phyloP scores from a whole-genome alignment of 2,329 filamentous ascomycete genomes.

The Epichloe baconii region DNA sequence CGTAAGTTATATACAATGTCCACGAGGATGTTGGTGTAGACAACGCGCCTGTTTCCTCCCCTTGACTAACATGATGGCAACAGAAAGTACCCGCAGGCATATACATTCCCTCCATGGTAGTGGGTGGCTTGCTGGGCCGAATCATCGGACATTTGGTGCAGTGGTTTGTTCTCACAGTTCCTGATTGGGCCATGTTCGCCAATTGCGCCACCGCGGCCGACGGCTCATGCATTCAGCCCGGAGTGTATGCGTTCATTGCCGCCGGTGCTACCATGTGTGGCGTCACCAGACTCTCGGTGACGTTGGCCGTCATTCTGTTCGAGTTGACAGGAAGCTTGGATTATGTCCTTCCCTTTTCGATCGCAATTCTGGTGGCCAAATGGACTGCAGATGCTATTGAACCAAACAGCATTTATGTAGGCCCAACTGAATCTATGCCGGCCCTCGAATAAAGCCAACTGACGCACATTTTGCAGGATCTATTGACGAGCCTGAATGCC shows the following conservation, averaged over 20 bases:
- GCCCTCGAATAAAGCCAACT: constrained; percentile 5
- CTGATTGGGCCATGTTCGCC: constrained; percentile 59
- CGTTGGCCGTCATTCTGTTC: constrained; percentile 87
- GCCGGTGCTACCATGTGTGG: constrained; percentile 97
- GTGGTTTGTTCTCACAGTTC: constrained; percentile 62
- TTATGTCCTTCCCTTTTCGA: constrained; percentile 87
- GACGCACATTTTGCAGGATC: constrained; percentile 41
- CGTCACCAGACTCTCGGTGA: constrained; percentile 85
- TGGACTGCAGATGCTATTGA: constrained; percentile 96
- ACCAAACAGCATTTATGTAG: constrained; percentile 80
- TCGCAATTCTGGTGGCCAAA: constrained; percentile 88
- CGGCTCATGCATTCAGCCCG: constrained; percentile 81
- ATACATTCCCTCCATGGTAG: constrained; percentile 97
- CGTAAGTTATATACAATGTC: constrained; percentile 26
- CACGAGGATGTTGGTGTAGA: too few species aligned
- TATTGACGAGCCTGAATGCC: constrained; percentile 91
- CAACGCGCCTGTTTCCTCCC: too few species aligned
- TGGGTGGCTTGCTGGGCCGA: constrained; percentile 82
- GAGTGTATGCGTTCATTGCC: constrained; percentile 91
- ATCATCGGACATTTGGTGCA: constrained; percentile 79
- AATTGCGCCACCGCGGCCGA: constrained; percentile 57
- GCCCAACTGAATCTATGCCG: constrained; percentile 14
- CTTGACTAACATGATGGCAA: constrained; percentile 7
- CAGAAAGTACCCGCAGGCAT: constrained; percentile 90
- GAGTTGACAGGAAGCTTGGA: constrained; percentile 91